phyloP scores from a whole-genome alignment of 495 filamentous ascomycete species.

The Polyplosphaeria fusca region DNA sequence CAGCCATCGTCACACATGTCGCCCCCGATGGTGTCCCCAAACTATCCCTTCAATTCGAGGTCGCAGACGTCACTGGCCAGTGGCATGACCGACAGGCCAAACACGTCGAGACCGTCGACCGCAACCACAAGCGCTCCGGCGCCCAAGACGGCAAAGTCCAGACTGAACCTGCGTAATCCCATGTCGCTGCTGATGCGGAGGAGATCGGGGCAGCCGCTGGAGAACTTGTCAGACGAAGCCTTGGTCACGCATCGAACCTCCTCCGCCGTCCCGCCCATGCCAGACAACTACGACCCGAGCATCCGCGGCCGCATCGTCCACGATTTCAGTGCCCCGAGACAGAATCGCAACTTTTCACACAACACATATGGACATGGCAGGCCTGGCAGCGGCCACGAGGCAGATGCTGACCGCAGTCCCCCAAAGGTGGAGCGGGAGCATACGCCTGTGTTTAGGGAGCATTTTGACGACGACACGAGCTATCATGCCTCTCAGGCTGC shows the following conservation, averaged over 20 bases:
- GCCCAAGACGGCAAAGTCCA: constrained; percentile 51
- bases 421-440: constrained; percentile 41
- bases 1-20: constrained; percentile 9
- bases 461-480: constrained; percentile 59
- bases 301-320: constrained; percentile 83
- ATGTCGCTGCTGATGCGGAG: constrained; percentile 61
- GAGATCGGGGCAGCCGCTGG: constrained; percentile 49
- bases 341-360: constrained; percentile 54
- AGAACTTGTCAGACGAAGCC: constrained; percentile 35
- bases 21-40: constrained; percentile 5
- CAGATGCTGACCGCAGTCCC: constrained; percentile 36
- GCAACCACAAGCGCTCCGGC: neutral
- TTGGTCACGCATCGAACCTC: constrained; percentile 27
- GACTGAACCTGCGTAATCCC: constrained; percentile 66
- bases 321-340: constrained; percentile 82
- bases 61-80: constrained; percentile 28
- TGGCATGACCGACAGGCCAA: constrained; percentile 23
- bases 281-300: constrained; percentile 73
- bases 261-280: constrained; percentile 51
- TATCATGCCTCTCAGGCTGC: constrained; percentile 29
- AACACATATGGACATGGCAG: constrained; percentile 30
- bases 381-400: constrained; percentile 9
- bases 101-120: constrained; percentile 4
- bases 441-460: constrained; percentile 64
- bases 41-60: constrained; percentile 21